Evolutionary conservation across 2,329 filamentous ascomycete genomes (phyloP).

Genomic region (Fusarium sp.): DNA sequence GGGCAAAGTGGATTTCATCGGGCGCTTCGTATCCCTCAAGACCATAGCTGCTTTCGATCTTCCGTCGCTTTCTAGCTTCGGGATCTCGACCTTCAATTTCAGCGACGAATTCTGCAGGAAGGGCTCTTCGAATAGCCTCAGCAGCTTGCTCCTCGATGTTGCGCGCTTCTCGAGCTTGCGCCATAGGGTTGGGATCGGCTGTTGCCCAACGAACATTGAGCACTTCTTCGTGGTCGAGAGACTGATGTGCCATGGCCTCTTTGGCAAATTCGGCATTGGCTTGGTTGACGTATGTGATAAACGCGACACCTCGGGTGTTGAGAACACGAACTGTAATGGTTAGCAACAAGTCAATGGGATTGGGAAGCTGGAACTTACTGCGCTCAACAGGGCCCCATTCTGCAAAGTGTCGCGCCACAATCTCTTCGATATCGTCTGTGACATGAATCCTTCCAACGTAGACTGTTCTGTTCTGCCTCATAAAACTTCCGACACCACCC

Average conservation of each 20-base stretch:
- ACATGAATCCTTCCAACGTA: slow-evolving; percentile 96
- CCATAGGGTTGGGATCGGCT: slow-evolving; percentile 93
- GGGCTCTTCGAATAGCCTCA: slow-evolving; percentile 86
- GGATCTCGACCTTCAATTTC: slow-evolving; percentile 93
- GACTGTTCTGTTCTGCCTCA: slow-evolving; percentile 91
- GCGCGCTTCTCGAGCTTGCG: slow-evolving; percentile 88
- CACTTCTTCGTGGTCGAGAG: slow-evolving; percentile 89
- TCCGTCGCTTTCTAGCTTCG: slow-evolving; percentile 86
- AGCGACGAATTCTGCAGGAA: slow-evolving; percentile 90
- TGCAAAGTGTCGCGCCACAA: slow-evolving; percentile 92
- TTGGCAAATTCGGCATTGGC: slow-evolving; percentile 91
- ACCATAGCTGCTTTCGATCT: slow-evolving; percentile 88
- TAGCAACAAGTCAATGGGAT: neutral
- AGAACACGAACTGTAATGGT: slow-evolving; percentile 72
- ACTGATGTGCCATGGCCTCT: slow-evolving; percentile 95
- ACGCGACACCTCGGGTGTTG: slow-evolving; percentile 88
- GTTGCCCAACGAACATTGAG: slow-evolving; percentile 98
- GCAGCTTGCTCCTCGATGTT: slow-evolving; percentile 95
- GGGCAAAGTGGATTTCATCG: slow-evolving; percentile 91
- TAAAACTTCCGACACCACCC: slow-evolving; percentile 94
- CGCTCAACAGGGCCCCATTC: slow-evolving; percentile 97
- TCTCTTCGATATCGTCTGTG: slow-evolving; percentile 95
- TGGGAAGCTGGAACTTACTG: slow-evolving; percentile 49
- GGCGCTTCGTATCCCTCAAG: slow-evolving; percentile 92
- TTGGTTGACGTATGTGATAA: slow-evolving; percentile 93